These are phyloP conservation scores for Fistulifera solaris DNA, from an alignment of 108 stramenopile species.

Conservation along the genomic window DNA sequence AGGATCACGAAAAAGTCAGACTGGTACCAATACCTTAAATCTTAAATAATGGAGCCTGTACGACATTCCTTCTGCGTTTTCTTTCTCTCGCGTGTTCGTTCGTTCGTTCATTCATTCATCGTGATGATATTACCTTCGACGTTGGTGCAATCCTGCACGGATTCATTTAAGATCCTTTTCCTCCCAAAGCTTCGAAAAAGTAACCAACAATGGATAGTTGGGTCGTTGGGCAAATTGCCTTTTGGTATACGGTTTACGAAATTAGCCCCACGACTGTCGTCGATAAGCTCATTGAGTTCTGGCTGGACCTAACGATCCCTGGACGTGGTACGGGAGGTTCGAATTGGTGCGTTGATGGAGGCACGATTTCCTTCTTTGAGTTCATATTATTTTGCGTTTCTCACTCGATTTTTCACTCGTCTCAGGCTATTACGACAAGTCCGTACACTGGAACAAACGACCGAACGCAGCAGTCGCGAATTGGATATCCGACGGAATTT, in stretches of 20 bases:
- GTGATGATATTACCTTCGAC: too few species aligned
- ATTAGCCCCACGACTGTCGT: slow-evolving; percentile 55
- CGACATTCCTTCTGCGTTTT: too few species aligned
- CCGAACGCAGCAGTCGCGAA: slow-evolving; percentile 46
- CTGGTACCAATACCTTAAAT: too few species aligned
- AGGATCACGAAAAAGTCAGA: too few species aligned
- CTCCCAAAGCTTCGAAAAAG: too few species aligned
- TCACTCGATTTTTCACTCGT: not conserved
- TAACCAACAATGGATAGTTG: slow-evolving; percentile 36
- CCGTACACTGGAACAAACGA: slow-evolving; percentile 31
- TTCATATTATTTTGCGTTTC: not conserved
- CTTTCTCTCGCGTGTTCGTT: too few species aligned
- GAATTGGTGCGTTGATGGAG: slow-evolving; percentile 26
- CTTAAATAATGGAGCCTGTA: too few species aligned
- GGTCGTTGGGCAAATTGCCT: slow-evolving; percentile 34
- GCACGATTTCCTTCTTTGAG: not conserved
- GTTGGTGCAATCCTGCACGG: too few species aligned
- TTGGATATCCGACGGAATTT: slow-evolving; percentile 60
- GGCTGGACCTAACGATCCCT: slow-evolving; percentile 55
- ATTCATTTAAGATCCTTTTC: too few species aligned
- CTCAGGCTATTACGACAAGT: slow-evolving; percentile 26
- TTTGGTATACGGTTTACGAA: slow-evolving; percentile 43
- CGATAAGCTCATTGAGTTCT: slow-evolving; percentile 47
- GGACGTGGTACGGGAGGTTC: slow-evolving; percentile 69
- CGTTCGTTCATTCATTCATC: too few species aligned